Conservation (phyloP, 2,329 filamentous ascomycete species). For the Calonectria hawksworthii region DNA sequence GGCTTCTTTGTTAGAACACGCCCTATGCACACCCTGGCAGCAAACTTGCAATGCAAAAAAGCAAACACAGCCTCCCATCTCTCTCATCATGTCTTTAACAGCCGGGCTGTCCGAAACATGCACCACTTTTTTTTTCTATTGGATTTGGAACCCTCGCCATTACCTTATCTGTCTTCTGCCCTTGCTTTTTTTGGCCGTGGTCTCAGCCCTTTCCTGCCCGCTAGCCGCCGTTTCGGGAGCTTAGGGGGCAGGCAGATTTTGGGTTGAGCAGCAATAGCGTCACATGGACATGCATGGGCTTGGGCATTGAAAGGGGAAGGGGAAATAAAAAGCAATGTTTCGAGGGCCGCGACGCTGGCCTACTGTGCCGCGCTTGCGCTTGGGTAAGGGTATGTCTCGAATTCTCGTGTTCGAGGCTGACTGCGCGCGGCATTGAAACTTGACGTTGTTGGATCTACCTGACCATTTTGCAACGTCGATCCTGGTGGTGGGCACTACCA, state of each 20-base stretch:
- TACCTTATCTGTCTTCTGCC: not conserved
- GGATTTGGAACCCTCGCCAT: not conserved
- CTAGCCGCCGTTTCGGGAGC: not conserved
- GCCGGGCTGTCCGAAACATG: constrained; percentile 11
- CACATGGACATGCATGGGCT: not conserved
- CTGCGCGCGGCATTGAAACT: constrained; percentile 5
- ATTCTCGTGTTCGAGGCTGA: constrained; percentile 3
- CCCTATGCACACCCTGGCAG: not conserved
- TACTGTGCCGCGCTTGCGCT: not conserved
- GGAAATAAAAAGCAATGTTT: not conserved
- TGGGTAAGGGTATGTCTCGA: constrained; percentile 7
- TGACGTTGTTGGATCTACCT: constrained; percentile 31
- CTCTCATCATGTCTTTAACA: not conserved
- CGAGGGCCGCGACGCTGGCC: not conserved
- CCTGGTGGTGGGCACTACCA: constrained; percentile 5
- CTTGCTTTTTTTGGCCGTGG: not conserved
- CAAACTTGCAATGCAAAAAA: constrained; percentile 5
- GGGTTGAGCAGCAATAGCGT: not conserved
- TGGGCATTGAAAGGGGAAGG: not conserved
- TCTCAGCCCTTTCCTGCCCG: not conserved
- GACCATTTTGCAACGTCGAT: constrained; percentile 30
- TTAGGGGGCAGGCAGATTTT: not conserved
- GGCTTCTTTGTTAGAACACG: not conserved
- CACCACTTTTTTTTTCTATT: not conserved
- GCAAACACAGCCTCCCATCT: constrained; percentile 6